Base-by-base conservation (phyloP, 108 stramenopile species). In the Skeletonema menzelii region DNA sequence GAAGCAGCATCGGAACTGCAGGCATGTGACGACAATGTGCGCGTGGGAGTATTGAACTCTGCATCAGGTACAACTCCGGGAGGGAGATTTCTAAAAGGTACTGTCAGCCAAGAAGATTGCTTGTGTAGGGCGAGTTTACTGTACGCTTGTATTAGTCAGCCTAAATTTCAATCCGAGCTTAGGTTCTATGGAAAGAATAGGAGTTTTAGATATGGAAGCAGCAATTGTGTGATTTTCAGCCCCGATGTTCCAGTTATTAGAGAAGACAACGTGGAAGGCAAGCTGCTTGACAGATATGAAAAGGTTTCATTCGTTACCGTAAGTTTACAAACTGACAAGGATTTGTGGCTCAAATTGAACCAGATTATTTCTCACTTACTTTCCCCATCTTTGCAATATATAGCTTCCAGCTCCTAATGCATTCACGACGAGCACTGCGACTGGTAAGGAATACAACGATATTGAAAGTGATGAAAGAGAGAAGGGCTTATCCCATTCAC, bases 391-490 rank as follows among this genome's bases (percentile, higher is more conserved):
- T 59, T 34, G 3, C 26, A 58, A 8, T 3, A 49, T 65, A 53
- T 60, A 81, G 65, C 82, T 82, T 35, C 84, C 84, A 11, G 84
- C 84, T 2, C 79, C 84, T 2, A 85, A 85, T 34, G 84, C 84
- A 20, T 82, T 82, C 72, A 78, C 77, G 14, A 73, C 81, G 67
- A 73, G 66, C 27, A 69, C 53, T 60, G 63, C 10, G 7, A 68
- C 70, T 49, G 78, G 78, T 4, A 79, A 61, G 65, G 78, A 79
- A 56, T 79, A 79, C 49, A 79, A 72, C 26, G 78, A 79, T 37
- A 40, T 67, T 53, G 78, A 79, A 63, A 28, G 46, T 15, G 70
- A 67, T 10, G 65, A 72, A 1, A 42, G 56, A 10, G 59, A 27
- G 27, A 72, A 68, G 63, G 38, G 44, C 8, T 32, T 53, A 20